phyloP scores from a whole-genome alignment of 176 grass and related monocot species.

The Oryza glumipatula region DNA sequence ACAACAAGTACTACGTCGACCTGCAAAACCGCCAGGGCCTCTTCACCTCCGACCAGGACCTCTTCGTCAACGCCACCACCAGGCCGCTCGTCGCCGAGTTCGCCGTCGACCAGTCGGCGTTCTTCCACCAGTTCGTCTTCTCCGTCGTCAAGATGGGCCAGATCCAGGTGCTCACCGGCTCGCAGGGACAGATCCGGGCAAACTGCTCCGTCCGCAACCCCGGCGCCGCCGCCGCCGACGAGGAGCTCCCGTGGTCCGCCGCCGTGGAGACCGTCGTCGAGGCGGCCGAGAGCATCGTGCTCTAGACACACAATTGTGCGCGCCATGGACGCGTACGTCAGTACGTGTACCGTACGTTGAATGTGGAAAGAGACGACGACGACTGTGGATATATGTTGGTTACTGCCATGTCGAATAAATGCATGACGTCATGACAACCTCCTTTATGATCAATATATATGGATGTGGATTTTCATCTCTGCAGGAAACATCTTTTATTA shows the following conservation, averaged over 20 bases:
- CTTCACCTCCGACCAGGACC: slow-evolving; percentile 83
- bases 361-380: neutral
- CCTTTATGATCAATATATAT: neutral
- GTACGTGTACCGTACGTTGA: too few species aligned
- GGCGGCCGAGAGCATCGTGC: neutral
- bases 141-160: slow-evolving; percentile 78
- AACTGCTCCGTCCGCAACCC: slow-evolving; percentile 64
- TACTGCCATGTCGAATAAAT: neutral
- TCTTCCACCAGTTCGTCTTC: slow-evolving; percentile 67
- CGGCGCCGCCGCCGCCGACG: too few species aligned
- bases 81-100: slow-evolving; percentile 38
- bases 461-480: too few species aligned
- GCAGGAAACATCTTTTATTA: too few species aligned
- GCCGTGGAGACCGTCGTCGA: slow-evolving; percentile 26
- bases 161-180: slow-evolving; percentile 63
- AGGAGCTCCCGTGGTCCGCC: slow-evolving; percentile 22
- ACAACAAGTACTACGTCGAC: slow-evolving; percentile 93
- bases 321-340: neutral
- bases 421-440: neutral
- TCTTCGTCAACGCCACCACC: slow-evolving; percentile 45
- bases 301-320: neutral
- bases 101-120: slow-evolving; percentile 45
- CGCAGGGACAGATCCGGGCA: slow-evolving; percentile 50
- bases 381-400: neutral
- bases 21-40: slow-evolving; percentile 65